Evolutionary conservation across 2,329 filamentous ascomycete genomes (phyloP).

Genomic region (Alternaria dauci): DNA sequence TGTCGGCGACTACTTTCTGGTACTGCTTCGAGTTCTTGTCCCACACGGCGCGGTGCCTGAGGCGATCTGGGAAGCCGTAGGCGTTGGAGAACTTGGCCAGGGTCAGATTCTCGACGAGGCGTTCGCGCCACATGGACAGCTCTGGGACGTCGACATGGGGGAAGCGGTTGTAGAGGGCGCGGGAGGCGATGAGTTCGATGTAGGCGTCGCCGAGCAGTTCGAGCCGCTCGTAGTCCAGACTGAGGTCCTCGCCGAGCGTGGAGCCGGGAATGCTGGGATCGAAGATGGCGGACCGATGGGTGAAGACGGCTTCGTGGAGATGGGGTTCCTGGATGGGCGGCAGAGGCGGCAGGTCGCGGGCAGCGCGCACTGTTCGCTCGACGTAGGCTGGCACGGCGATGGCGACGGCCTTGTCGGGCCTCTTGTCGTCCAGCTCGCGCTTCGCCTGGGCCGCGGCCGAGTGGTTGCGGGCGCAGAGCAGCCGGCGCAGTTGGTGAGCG

Average conservation of each 20-base stretch:
- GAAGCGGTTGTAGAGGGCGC: conserved; percentile 78
- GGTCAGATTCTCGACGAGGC: conserved; percentile 81
- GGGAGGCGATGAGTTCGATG: conserved; percentile 77
- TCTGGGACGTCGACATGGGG: conserved; percentile 70
- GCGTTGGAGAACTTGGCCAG: conserved; percentile 72
- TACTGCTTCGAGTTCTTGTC: conserved; percentile 43
- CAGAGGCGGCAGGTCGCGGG: conserved; percentile 62
- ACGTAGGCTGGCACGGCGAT: conserved; percentile 40
- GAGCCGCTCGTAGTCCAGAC: conserved; percentile 75
- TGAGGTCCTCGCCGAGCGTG: conserved; percentile 30
- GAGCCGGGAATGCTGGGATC: conserved; percentile 28
- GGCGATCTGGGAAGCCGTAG: conserved; percentile 74
- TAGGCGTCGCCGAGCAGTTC: conserved; percentile 92
- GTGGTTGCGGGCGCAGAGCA: conserved; percentile 34
- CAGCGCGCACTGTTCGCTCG: conserved; percentile 33
- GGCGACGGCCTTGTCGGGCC: conserved; percentile 30
- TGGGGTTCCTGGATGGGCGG: conserved; percentile 67
- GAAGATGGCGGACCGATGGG: conserved; percentile 59
- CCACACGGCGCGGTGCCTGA: conserved; percentile 59
- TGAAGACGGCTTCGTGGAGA: conserved; percentile 71
- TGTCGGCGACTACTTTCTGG: conserved; percentile 80
- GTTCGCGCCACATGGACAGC: conserved; percentile 78
- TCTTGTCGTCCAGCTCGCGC: conserved; percentile 51
- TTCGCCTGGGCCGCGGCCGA: conserved; percentile 61
- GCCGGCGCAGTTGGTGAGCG: conserved; percentile 37